Conservation (phyloP, 208 protist genomes). For the Leishmania arabica region DNA sequence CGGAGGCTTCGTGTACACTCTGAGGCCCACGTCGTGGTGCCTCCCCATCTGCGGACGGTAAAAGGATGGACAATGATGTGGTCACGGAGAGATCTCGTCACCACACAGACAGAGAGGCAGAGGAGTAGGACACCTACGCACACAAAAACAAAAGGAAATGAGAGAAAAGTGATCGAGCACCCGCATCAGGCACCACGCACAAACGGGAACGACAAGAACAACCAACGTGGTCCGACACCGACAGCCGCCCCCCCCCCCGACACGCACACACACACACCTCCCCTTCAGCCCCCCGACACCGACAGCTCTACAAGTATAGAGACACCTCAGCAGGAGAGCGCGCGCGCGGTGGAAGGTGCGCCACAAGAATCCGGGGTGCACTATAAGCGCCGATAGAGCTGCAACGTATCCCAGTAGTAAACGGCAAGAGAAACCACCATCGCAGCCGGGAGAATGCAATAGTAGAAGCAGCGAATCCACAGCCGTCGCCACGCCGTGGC, state of each 20-base stretch:
- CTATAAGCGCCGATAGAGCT: background rate
- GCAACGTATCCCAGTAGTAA: background rate
- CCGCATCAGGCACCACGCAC: background rate
- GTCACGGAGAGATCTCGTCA: background rate
- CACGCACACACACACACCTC: too few relatives aligned
- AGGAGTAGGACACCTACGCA: background rate
- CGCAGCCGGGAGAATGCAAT: slow-evolving; percentile 9
- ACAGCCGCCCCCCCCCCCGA: background rate
- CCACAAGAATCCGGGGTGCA: background rate
- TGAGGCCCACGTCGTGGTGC: background rate
- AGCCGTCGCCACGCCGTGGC: slow-evolving; percentile 8
- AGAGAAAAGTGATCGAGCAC: background rate
- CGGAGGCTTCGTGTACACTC: background rate
- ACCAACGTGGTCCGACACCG: background rate
- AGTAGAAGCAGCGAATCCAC: slow-evolving; percentile 27
- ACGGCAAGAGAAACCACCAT: background rate
- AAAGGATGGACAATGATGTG: background rate
- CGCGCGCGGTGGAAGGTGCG: background rate
- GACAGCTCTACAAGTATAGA: background rate
- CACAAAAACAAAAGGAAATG: background rate
- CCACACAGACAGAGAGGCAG: background rate
- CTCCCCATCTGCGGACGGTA: background rate
- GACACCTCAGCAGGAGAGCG: background rate
- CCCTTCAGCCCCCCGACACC: background rate
- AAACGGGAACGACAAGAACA: background rate